phyloP scores from a whole-genome alignment of 352 stramenopile species.

The Phytophthora hybrid region DNA sequence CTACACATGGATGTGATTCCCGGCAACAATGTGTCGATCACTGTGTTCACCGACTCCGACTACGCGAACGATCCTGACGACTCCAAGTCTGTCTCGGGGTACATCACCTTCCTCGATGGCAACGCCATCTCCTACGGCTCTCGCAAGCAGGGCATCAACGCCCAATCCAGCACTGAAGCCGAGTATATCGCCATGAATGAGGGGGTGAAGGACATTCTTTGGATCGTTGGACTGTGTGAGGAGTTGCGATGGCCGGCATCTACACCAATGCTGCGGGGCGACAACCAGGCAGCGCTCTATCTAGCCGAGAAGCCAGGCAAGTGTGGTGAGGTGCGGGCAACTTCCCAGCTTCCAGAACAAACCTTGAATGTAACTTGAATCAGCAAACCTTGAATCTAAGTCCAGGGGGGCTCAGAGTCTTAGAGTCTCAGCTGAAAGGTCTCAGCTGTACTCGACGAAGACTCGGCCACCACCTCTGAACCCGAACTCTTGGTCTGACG shows the following conservation, averaged over 20 bases:
- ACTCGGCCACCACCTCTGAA: too few relatives aligned
- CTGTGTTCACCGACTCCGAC: constrained; percentile 19
- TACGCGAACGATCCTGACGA: background rate
- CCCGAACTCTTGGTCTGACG: too few relatives aligned
- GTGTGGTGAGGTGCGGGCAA: too few relatives aligned
- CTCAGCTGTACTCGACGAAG: too few relatives aligned
- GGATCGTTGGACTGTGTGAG: constrained; percentile 15
- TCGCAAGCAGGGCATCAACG: constrained; percentile 39
- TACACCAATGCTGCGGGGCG: constrained; percentile 11
- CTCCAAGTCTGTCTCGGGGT: background rate
- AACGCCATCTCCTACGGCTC: constrained; percentile 39
- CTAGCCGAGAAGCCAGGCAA: constrained; percentile 9
- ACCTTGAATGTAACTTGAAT: too few relatives aligned
- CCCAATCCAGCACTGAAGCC: constrained; percentile 36
- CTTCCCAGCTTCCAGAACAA: too few relatives aligned
- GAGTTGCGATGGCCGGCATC: constrained; percentile 1
- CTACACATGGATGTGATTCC: constrained; percentile 11
- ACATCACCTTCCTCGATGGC: constrained; percentile 33
- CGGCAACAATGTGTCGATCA: background rate
- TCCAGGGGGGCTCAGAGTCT: too few relatives aligned
- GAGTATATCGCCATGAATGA: constrained; percentile 46
- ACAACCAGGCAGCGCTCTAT: constrained; percentile 11
- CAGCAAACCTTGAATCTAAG: too few relatives aligned
- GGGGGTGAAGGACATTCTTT: constrained; percentile 29
- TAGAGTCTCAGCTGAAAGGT: too few relatives aligned